Percentiles rank a stretch among this genome's conserved stretches.
Conservation (phyloP, 73 alveolate species). For the Blepharisma stoltei region DNA sequence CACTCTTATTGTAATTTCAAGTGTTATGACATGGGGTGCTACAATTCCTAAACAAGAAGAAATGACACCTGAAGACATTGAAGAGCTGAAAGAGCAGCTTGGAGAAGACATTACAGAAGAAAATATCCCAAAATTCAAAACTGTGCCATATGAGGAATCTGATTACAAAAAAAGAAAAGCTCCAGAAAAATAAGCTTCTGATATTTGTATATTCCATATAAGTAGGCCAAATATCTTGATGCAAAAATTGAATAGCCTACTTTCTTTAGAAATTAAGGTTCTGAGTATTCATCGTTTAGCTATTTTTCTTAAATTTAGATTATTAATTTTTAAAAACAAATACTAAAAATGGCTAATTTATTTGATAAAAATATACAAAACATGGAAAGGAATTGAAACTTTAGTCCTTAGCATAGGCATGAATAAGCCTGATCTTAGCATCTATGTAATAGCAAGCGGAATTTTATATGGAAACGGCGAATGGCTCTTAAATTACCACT, state of each 20-base stretch:
- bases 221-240: too few relatives aligned
- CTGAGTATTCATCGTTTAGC: too few relatives aligned
- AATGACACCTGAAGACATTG: slow-evolving; percentile 46
- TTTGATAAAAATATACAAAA: background rate
- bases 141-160: slow-evolving; percentile 3
- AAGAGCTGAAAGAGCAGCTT: slow-evolving; percentile 27
- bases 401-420: slow-evolving; percentile 68
- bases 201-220: too few relatives aligned
- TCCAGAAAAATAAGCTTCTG: slow-evolving; percentile 4
- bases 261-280: too few relatives aligned
- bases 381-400: slow-evolving; percentile 83
- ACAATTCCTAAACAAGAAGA: slow-evolving; percentile 73
- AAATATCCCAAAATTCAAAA: background rate
- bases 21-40: slow-evolving; percentile 87
- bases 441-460: slow-evolving; percentile 92
- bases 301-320: too few relatives aligned
- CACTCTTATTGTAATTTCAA: slow-evolving; percentile 70
- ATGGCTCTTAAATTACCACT: slow-evolving; percentile 57
- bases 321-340: too few relatives aligned
- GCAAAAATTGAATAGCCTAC: too few relatives aligned
- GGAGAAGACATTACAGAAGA: slow-evolving; percentile 21
- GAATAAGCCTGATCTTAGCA: slow-evolving; percentile 67
- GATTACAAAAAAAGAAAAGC: slow-evolving; percentile 30
- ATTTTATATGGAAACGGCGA: slow-evolving; percentile 95
- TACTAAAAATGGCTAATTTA: background rate